Evolutionary conservation across 176 grass and related monocot genomes (phyloP).

Genomic region (Microstegium vimineum): DNA sequence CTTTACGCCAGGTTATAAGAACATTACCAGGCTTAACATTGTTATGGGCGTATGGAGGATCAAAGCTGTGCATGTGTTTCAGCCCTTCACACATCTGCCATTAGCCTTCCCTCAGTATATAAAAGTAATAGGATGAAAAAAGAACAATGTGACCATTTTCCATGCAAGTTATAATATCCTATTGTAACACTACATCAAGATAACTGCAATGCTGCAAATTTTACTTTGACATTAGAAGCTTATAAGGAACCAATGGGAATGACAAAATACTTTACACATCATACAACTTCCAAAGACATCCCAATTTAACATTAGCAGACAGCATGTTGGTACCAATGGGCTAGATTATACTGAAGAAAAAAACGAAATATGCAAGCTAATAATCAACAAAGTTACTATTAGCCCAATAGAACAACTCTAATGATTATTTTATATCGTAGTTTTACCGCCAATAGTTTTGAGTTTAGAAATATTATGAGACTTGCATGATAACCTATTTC

Average conservation of each 20-base stretch:
- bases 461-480: neutral
- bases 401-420: neutral
- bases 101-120: slow-evolving; percentile 16
- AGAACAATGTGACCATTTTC: neutral
- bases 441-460: neutral
- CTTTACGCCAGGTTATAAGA: slow-evolving; percentile 71
- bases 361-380: no score
- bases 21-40: slow-evolving; percentile 95
- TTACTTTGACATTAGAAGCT: neutral
- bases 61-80: slow-evolving; percentile 92
- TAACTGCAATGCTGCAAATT: neutral
- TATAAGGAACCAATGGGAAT: neutral
- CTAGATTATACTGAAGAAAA: no score
- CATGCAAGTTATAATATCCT: neutral
- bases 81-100: slow-evolving; percentile 81
- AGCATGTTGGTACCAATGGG: no score
- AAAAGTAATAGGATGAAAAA: neutral
- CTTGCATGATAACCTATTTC: slow-evolving; percentile 2
- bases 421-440: neutral
- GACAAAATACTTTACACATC: neutral
- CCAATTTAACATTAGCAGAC: slow-evolving; percentile 10
- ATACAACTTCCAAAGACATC: neutral
- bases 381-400: neutral
- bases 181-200: neutral
- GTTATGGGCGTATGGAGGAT: slow-evolving; percentile 95